Evolutionary conservation across 306 rosid genomes (phyloP), one percentile per base, ranked within the genome.

Genomic region (Acacia crassicarpa): DNA sequence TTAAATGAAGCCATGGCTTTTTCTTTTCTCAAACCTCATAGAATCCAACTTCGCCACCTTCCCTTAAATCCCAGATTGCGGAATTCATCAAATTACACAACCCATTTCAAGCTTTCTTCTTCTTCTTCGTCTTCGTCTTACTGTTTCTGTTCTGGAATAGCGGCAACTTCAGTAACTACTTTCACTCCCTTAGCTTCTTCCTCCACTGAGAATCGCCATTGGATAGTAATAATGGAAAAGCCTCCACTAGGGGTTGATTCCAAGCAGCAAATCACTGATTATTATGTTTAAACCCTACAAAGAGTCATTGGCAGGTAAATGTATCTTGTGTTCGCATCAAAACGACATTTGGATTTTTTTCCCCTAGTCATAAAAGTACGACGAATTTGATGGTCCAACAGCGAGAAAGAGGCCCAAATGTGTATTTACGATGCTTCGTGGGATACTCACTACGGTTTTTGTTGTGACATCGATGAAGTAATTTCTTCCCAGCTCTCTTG

Each of bases 341-440:
- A 20, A 22, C 14, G 33, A 8, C 72, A 17, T 13, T 17, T 20
- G 20, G 12, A 27, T 49, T 44, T 80, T 35, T 30, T 30, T 66
- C 16, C 80, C 33, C 17, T 33, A 67, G 43, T 15, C 9, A 72
- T 82, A 49, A 79, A 78, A 83, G 9, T 69, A 33, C 48, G 82
- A 70, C 66, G 25, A 70, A 49, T 81, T 84, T 87, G 74, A 59
- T 71, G 70, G 62, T 8, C 84, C 53, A 56, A 20, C 85, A 94
- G 97, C 72, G 97, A 92, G 84, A 76, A 83, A 82, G 98, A 91
- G 48, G 93, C 94, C 85, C 98, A 94, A 82, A 89, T 88, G 93
- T 86, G 94, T 85, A 83, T 92, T 33, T 92, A 94, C 78, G 90
- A 94, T 87, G 91, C 93, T 87, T 91, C 94, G n/a, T 89, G 88